Evolutionary conservation across 2,329 filamentous ascomycete genomes (phyloP).

Genomic region (Pyrenochaeta sp.): DNA sequence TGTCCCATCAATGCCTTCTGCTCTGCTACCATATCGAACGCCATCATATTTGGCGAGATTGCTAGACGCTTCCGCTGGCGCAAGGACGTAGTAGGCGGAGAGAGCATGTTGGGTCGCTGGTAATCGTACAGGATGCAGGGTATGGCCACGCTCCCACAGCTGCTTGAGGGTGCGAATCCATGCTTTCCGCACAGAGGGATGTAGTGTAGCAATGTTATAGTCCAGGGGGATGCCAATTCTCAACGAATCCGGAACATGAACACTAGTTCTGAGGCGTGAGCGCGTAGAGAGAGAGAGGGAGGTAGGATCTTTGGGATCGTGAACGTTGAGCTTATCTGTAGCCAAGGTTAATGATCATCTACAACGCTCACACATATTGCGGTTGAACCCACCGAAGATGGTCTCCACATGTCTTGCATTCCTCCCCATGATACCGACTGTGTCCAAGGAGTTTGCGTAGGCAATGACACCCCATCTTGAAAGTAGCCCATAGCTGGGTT

Average conservation of each 20-base stretch:
- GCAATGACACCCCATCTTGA: conserved; percentile 87
- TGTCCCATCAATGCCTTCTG: conserved; percentile 62
- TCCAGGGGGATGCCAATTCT: conserved; percentile 71
- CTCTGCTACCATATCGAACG: conserved; percentile 81
- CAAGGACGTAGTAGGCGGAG: conserved; percentile 93
- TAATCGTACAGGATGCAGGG: conserved; percentile 78
- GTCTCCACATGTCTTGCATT: conserved; percentile 58
- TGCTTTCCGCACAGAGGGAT: conserved; percentile 70
- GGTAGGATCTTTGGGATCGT: conserved; percentile 79
- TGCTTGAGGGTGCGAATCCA: conserved; percentile 71
- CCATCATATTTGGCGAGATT: conserved; percentile 98
- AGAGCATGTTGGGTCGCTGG: conserved; percentile 86
- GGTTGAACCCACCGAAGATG: conserved; percentile 50
- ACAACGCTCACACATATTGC: background rate
- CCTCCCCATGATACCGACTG: conserved; percentile 77
- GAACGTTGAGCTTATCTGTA: conserved; percentile 61
- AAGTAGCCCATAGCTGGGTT: conserved; percentile 88
- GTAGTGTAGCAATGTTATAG: conserved; percentile 88
- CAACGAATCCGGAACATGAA: conserved; percentile 6
- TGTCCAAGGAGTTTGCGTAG: conserved; percentile 93
- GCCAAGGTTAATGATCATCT: conserved; percentile 4
- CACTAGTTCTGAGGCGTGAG: conserved; percentile 39
- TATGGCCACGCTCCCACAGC: conserved; percentile 72
- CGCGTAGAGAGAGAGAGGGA: conserved; percentile 69
- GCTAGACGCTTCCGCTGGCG: conserved; percentile 92